Evolutionary conservation across 2,329 filamentous ascomycete species (phyloP).

Genomic region (Aspergillus sp.): DNA sequence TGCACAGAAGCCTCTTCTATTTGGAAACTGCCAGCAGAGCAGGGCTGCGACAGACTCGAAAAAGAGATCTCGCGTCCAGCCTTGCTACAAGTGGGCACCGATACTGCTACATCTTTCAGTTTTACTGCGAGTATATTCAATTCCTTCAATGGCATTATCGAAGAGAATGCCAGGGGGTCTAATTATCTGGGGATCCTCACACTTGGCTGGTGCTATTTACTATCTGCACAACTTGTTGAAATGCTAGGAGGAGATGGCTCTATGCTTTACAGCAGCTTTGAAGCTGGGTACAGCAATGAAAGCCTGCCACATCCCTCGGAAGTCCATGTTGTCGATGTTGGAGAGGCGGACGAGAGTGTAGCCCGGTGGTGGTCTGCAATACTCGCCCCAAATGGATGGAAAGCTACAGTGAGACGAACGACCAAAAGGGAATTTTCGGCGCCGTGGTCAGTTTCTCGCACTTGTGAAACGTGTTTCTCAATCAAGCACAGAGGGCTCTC

Average conservation of each 20-base stretch:
- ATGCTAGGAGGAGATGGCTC: conserved; percentile 6
- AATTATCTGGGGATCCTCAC: conserved; percentile 14
- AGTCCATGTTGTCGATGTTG: conserved; percentile 10
- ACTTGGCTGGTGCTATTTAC: conserved; percentile 15
- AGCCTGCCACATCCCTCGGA: not conserved
- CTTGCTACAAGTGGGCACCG: conserved; percentile 7
- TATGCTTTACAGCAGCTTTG: conserved; percentile 11
- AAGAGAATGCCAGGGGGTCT: not conserved
- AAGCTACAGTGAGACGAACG: conserved; percentile 7
- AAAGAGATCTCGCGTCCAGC: conserved; percentile 2
- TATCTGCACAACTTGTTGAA: conserved; percentile 15
- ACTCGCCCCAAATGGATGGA: conserved; percentile 13
- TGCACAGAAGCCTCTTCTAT: conserved; percentile 7
- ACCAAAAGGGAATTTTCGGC: conserved; percentile 6
- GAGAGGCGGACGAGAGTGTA: conserved; percentile 9
- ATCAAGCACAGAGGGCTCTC: too few species aligned
- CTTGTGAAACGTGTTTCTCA: conserved; percentile 2
- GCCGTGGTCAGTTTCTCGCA: conserved; percentile 12
- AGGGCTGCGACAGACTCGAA: conserved; percentile 7
- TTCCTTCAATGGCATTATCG: conserved; percentile 4
- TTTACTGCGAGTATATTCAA: conserved; percentile 3
- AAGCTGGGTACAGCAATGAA: not conserved
- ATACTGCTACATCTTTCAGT: conserved; percentile 4
- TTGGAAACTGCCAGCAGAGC: conserved; percentile 6
- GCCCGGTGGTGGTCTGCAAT: conserved; percentile 17